Evolutionary conservation across 352 stramenopile genomes (phyloP).

Genomic region (Pythium brassicae): DNA sequence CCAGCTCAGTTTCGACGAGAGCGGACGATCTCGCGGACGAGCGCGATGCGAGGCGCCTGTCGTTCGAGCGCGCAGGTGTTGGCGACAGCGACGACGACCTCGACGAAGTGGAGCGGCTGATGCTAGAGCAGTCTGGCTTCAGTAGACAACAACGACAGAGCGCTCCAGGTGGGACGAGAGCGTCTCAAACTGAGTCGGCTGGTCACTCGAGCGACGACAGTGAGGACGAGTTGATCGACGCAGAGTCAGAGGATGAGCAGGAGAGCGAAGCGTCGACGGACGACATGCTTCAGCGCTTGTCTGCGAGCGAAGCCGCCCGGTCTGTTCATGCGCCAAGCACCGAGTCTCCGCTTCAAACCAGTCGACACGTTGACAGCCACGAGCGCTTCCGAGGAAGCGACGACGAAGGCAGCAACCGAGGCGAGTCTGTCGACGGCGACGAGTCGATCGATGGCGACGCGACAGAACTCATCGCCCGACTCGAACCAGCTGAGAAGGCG

Average conservation of each 20-base stretch:
- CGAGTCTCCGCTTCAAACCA: background rate
- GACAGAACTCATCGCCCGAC: background rate
- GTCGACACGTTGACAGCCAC: background rate
- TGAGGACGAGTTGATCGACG: conserved; percentile 19
- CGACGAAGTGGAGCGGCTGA: conserved; percentile 10
- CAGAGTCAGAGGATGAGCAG: conserved; percentile 10
- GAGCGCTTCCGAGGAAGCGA: background rate
- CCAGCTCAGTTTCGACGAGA: background rate
- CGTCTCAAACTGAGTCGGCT: background rate
- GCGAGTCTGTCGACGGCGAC: background rate
- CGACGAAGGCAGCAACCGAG: background rate
- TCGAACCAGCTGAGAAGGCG: background rate
- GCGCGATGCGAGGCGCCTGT: background rate
- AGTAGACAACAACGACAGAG: background rate
- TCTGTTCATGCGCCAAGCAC: background rate
- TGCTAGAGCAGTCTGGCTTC: conserved; percentile 8
- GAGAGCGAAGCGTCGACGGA: background rate
- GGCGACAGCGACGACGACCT: conserved; percentile 4
- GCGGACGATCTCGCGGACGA: background rate
- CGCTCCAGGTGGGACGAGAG: background rate
- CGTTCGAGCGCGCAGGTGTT: background rate
- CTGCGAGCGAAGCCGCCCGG: background rate
- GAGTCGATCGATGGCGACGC: background rate
- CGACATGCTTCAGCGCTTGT: background rate
- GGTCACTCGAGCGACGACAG: background rate